Evolutionary conservation across 176 grass and related monocot genomes (phyloP), one percentile per base, ranked within the genome.

Genomic region (Chloris gayana): DNA sequence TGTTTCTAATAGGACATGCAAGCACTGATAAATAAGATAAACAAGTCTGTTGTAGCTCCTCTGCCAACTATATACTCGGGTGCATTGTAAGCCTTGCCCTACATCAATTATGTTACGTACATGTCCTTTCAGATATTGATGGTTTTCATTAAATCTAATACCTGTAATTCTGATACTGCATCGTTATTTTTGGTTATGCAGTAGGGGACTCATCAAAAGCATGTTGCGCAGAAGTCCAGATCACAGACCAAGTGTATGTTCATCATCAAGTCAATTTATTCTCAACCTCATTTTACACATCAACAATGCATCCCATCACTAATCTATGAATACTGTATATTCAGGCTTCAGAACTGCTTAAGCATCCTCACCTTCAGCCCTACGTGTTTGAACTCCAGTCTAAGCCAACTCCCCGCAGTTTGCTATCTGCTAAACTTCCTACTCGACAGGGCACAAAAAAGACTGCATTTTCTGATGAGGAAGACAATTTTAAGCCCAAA

Each of bases 21-120:
- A 72, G 81, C 92, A 79, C 74, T 98, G 69, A 98, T 98, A 91
- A 92, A 95, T 82, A 98, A 98, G 91, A 98, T 98, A 41, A 94
- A 89, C 84, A 94, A 88, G 62, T 93, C 95, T 18, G 73, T 87
- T 37, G 77, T 98, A 29, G 70, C 92, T 81, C 95, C 92, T 88
- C 72, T 95, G 70, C 95, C 95, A n/a, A 91, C 72, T 26, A 87
- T 83, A 71, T 98, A 93, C 66, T 95, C 95, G 14, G 90, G 90
- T 75, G 85, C 86, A 92, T 86, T 98, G 95, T 98, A 94, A 93
- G 87, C 72, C 45, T 80, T 70, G 38, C 32, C 45, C 73, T 21
- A 6, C 4, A 29, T 25, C 61, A 39, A 47, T 73, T 70, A 39
- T 46, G 37, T 64, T 38, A 25, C n/a, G 9, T 61, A 61, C 58